Base-by-base conservation (phyloP, 441 rosid species). In the Adansonia gregorii region DNA sequence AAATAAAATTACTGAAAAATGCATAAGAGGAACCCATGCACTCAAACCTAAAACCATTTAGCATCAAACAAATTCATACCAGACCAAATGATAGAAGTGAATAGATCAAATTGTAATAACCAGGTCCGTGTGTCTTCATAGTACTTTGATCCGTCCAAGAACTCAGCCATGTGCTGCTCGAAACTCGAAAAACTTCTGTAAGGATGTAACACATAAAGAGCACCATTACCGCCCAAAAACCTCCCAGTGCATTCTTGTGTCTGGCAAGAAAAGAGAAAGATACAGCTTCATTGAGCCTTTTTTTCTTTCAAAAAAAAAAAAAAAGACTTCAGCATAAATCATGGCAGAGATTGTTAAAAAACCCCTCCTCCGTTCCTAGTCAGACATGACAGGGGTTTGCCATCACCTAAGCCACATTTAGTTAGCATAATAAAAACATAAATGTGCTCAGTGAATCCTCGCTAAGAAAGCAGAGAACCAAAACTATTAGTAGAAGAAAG, bases 101-200 rank as follows among this genome's bases (percentile, higher is more conserved):
- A 80, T 97, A 97, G 59, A 95, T 63, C 71, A 87, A 63, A 85
- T 93, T 97, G 84, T 93, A 97, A 86, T 83, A 92, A 60, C 87
- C 76, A 63, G 99, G 92, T 64, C 92, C 94, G 76, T 91, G 91
- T 15, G 39, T 81, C 82, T 81, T 84, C 31, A 81, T 72, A 81
- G 87, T 65, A 76, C 91, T 89, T 87, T 88, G 94, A 88, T 91
- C 93, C 43, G 99, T 95, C 99, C 99, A 97, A 75, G 79, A 82
- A 84, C 99, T 97, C 88, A 95, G 85, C 99, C 99, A 97, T 14
- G 94, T 95, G 86, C 99, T 97, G 79, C 96, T 89, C 74, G 94
- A 91, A 85, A 97, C 89, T 80, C 99, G 87, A 66, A 97, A 86
- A 76, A 82, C 82, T 92, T 97, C 99, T 46, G 98, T 89, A 49